These are phyloP conservation scores for Wickerhamomyces alni DNA, from an alignment of 805 yeast genomes.

Conservation along the genomic window DNA sequence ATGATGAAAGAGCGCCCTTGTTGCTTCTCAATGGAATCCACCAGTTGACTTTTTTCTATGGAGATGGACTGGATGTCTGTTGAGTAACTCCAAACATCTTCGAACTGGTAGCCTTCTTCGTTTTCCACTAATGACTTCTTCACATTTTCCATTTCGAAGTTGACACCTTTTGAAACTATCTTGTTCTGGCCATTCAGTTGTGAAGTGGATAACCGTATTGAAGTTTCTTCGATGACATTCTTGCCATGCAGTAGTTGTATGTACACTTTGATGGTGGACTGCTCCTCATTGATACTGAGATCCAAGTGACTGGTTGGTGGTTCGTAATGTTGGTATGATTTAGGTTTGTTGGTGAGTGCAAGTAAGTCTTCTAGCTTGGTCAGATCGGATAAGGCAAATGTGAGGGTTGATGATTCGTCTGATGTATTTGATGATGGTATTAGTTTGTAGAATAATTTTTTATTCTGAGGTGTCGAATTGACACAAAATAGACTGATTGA, in stretches of 20 bases:
- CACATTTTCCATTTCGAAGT: background rate
- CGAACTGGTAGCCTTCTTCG: constrained; percentile 8
- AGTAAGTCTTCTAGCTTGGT: constrained; percentile 4
- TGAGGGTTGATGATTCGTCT: background rate
- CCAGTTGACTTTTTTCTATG: background rate
- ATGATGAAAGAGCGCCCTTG: constrained; percentile 4
- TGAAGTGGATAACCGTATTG: background rate
- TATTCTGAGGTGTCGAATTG: constrained; percentile 4
- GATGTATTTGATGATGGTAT: background rate
- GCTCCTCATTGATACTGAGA: constrained; percentile 12
- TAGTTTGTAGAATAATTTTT: constrained; percentile 6
- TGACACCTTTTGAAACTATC: background rate
- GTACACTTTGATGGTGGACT: constrained; percentile 6
- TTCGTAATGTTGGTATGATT: background rate
- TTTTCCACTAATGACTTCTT: background rate
- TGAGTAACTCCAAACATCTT: constrained; percentile 6
- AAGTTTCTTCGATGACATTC: constrained; percentile 5
- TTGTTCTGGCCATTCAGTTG: background rate
- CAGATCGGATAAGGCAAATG: constrained; percentile 1
- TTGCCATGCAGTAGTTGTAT: constrained; percentile 4
- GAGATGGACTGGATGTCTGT: constrained; percentile 3
- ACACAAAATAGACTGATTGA: constrained; percentile 7
- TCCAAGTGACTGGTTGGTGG: constrained; percentile 8
- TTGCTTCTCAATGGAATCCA: constrained; percentile 6
- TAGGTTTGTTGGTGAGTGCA: constrained; percentile 1